Conservation (phyloP, 208 protist species). For the Acanthamoeba healyi region DNA sequence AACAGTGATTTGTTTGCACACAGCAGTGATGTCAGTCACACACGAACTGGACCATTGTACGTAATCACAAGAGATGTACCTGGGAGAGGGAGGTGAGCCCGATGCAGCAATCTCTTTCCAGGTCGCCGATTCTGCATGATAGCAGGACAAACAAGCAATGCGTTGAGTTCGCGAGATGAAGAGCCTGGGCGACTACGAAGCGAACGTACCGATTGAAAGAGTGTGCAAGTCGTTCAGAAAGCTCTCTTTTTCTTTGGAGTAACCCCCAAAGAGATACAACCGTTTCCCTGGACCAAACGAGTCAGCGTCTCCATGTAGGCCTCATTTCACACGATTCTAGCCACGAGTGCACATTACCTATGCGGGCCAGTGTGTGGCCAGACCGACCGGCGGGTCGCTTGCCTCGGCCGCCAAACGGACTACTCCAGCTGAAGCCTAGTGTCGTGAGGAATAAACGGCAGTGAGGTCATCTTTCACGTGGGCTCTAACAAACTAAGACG, state of each 20-base stretch:
- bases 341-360: constrained; percentile 27
- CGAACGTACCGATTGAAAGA: constrained; percentile 15
- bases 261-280: constrained; percentile 50
- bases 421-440: constrained; percentile 62
- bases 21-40: no score
- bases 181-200: neutral
- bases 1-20: no score
- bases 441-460: neutral
- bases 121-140: neutral
- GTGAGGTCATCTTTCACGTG: neutral
- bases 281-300: neutral
- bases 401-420: constrained; percentile 39
- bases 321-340: no score
- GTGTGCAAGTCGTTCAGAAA: constrained; percentile 30
- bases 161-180: no score
- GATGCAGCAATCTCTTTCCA: constrained; percentile 30
- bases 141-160: neutral
- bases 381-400: constrained; percentile 13
- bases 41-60: neutral
- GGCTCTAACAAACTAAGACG: no score
- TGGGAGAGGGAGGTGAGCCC: constrained; percentile 21
- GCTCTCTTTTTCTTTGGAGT: constrained; percentile 35
- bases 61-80: neutral
- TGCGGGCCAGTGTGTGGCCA: constrained; percentile 47
- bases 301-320: neutral